phyloP scores from a whole-genome alignment of 1,284 basidiomycete species.

The Spongispora temasekensis region DNA sequence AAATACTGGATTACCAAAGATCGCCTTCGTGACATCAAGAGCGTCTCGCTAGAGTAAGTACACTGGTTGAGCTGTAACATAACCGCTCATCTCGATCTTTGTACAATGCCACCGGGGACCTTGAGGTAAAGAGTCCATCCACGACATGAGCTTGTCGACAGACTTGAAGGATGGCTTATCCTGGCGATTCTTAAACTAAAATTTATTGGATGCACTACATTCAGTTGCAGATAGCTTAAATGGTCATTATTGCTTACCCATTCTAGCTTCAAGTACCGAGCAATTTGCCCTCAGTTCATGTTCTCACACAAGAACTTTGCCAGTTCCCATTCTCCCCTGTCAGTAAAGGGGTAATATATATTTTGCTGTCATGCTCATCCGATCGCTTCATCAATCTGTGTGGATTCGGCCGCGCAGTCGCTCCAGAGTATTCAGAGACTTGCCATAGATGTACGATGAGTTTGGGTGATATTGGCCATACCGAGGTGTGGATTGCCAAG shows the following conservation, averaged over 20 bases:
- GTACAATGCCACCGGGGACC: too few relatives aligned
- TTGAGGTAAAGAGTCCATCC: too few relatives aligned
- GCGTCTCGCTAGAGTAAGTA: too few relatives aligned
- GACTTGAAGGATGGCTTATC: too few relatives aligned
- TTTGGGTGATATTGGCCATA: not conserved
- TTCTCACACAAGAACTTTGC: not conserved
- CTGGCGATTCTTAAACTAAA: too few relatives aligned
- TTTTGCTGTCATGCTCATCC: not conserved
- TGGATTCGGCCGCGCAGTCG: conserved; percentile 1
- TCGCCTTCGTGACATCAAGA: too few relatives aligned
- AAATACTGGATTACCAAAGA: too few relatives aligned
- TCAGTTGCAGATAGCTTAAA: not conserved
- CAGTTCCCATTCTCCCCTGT: not conserved
- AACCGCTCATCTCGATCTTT: too few relatives aligned
- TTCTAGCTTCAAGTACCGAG: not conserved
- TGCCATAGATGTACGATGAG: conserved; percentile 9
- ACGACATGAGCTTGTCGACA: too few relatives aligned
- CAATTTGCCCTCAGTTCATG: not conserved
- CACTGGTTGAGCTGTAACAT: too few relatives aligned
- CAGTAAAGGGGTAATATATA: not conserved
- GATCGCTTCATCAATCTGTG: not conserved
- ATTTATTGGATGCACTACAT: too few relatives aligned
- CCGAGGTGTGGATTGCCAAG: not conserved
- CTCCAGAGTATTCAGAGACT: conserved; percentile 6
- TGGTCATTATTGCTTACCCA: not conserved